These are phyloP conservation scores for Fraxinus excelsior DNA, from an alignment of 257 asterid genomes.

Conservation along the genomic window DNA sequence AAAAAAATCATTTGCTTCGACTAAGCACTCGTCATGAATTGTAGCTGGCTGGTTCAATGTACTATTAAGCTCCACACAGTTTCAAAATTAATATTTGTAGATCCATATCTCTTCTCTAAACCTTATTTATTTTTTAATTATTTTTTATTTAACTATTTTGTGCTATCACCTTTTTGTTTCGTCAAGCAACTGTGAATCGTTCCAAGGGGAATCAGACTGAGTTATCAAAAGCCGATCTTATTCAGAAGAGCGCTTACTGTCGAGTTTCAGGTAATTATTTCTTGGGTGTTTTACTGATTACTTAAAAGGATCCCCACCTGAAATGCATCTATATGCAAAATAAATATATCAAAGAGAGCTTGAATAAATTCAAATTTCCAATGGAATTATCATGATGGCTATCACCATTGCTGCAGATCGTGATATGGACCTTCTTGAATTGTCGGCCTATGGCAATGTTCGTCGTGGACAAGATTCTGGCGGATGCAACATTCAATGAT, in stretches of 20 bases:
- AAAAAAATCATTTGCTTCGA: not conserved
- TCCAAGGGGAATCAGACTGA: constrained; percentile 93
- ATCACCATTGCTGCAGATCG: constrained; percentile 57
- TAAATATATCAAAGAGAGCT: not conserved
- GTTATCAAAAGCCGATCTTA: constrained; percentile 76
- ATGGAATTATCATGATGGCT: not conserved
- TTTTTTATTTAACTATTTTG: not conserved
- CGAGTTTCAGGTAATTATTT: constrained; percentile 68
- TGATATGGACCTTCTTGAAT: constrained; percentile 93
- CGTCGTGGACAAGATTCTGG: constrained; percentile 76
- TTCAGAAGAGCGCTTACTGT: constrained; percentile 84
- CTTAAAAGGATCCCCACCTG: not conserved
- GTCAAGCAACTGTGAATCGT: constrained; percentile 85
- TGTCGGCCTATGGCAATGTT: constrained; percentile 85
- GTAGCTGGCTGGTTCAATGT: not conserved
- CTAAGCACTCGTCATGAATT: not conserved
- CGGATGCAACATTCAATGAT: constrained; percentile 76
- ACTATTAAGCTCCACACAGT: not conserved
- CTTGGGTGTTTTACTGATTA: constrained; percentile 13
- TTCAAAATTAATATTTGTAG: not conserved
- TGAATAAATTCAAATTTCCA: not conserved
- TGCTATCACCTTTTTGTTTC: constrained; percentile 20
- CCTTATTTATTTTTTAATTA: not conserved
- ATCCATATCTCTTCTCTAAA: not conserved
- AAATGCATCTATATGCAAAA: not conserved